Conservation (phyloP, 257 asterid genomes). For the Nyctanthes arbortristis region DNA sequence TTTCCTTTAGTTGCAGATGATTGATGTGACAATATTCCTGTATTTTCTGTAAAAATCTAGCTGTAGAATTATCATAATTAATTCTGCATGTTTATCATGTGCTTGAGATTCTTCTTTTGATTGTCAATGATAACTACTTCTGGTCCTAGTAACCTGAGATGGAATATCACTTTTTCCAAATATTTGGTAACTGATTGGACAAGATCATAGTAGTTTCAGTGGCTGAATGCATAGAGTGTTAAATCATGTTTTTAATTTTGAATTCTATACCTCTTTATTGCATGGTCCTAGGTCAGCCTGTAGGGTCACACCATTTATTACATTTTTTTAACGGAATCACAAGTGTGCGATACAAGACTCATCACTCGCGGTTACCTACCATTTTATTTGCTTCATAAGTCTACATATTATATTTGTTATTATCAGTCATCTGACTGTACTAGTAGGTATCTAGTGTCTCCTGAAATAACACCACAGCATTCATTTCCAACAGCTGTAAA, state of each 20-base stretch:
- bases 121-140: conserved; percentile 4
- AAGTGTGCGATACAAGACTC: neutral
- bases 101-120: neutral
- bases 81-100: neutral
- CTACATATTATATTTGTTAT: neutral
- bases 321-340: conserved; percentile 8
- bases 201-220: neutral
- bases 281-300: neutral
- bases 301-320: neutral
- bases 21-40: neutral
- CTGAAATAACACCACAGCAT: neutral
- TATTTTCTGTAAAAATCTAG: neutral
- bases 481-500: neutral
- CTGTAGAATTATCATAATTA: neutral
- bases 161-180: conserved; percentile 6
- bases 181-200: conserved; percentile 4
- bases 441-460: conserved; percentile 6
- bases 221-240: neutral
- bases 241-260: neutral
- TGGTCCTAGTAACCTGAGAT: neutral
- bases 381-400: neutral
- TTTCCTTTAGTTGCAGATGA: neutral
- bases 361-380: neutral
- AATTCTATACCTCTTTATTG: too few species aligned
- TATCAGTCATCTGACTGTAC: neutral